These are phyloP conservation scores for Phytophthora vignae DNA, from an alignment of 352 stramenopile species.

Conservation along the genomic window DNA sequence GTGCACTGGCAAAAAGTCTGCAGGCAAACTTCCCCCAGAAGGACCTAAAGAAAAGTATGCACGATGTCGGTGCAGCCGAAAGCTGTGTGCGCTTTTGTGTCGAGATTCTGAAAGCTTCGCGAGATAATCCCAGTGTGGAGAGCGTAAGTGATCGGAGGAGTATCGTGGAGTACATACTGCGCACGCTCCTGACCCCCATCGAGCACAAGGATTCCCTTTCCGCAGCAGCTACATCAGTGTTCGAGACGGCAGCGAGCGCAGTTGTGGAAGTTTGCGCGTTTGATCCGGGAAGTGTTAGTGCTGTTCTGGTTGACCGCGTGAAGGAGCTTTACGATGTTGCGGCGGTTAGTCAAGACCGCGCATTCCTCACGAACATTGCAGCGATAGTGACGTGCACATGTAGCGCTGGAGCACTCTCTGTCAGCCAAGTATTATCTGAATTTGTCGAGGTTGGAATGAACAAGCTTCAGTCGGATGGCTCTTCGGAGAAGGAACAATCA, in stretches of 20 bases:
- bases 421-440: conserved; percentile 24
- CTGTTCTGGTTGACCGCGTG: conserved; percentile 26
- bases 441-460: conserved; percentile 31
- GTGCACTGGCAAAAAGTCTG: conserved; percentile 40
- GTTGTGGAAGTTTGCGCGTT: conserved; percentile 48
- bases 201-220: conserved; percentile 1
- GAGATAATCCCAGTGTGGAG: conserved; percentile 18
- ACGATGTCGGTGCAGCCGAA: conserved; percentile 43
- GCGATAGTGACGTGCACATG: conserved; percentile 40
- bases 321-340: conserved; percentile 36
- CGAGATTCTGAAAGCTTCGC: conserved; percentile 44
- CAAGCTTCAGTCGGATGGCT: conserved; percentile 27
- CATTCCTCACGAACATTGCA: conserved; percentile 49
- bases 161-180: conserved; percentile 60
- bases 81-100: conserved; percentile 68
- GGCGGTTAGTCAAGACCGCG: conserved; percentile 36
- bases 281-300: conserved; percentile 37
- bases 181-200: conserved; percentile 46
- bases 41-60: conserved; percentile 55
- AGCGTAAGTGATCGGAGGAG: conserved; percentile 33
- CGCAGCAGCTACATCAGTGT: conserved; percentile 20
- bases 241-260: conserved; percentile 45
- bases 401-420: conserved; percentile 24
- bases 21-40: conserved; percentile 31
- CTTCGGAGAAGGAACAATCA: conserved; percentile 17